Base-by-base conservation (phyloP, 2,329 filamentous ascomycete genomes). In the Laburnicola sp. region DNA sequence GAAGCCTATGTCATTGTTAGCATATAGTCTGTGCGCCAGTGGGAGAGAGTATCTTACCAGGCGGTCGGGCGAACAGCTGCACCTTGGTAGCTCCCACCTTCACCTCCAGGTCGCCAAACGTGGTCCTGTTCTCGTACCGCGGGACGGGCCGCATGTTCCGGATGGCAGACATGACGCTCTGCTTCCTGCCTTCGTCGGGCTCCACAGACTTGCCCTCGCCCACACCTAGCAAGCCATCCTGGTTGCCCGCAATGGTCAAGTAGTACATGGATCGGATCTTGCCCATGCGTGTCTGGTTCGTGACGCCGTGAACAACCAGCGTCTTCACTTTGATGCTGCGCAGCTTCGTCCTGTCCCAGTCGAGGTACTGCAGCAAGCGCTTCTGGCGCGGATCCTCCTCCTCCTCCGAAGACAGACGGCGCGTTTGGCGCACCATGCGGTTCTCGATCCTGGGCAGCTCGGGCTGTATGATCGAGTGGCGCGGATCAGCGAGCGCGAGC, bases 221-320 rank as follows among this genome's bases (percentile, higher is more conserved):
- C 53, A 97, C 81, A 8, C 94, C 94, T 28, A 99, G 75, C 65
- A 93, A 82, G 11, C 94, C 94, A 60, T 94, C 83, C 51, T 85
- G 82, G 74, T 97, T 96, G 45, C 94, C 94, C 4, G 91, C 92
- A 61, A 97, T 86, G 35, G 86, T 86, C 54, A 97, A 76, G 63
- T 85, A 80, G 65, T 93, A 95, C 35, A 81, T 65, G 72, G 87
- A 89, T 61, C 82, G 81, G 53, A 99, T 87, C 81, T 97, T 99
- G 70, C 94, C 94, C 75, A 99, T 85, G 78, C 93, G 89, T 22
- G 94, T 97, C 81, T 97, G 93, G 76, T 99, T 97, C 59, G 84
- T 80, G 52, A 99, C 94, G 36, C 76, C 75, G 66, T 93, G 89
- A 3, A 70, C 68, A 40, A 96, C 88, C 40, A 99, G 76, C 41